These are phyloP conservation scores for Triadica sebifera DNA, from an alignment of 345 rosid genomes.

Conservation along the genomic window DNA sequence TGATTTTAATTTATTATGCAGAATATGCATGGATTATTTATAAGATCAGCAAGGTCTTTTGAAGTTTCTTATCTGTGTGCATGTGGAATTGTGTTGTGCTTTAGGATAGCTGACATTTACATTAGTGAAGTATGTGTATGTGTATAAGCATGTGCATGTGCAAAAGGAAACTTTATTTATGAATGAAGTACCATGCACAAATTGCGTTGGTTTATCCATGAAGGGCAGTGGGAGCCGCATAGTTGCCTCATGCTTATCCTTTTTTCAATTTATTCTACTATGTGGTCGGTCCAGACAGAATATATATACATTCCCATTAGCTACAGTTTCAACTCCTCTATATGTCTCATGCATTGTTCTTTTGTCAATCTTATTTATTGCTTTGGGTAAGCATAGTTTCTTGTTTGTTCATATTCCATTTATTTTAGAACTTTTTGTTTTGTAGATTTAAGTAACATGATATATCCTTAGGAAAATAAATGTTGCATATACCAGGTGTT, in stretches of 20 bases:
- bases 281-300: not conserved
- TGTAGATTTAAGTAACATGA: not conserved
- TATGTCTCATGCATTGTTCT: not conserved
- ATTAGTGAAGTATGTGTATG: not conserved
- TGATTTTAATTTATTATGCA: not conserved
- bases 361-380: not conserved
- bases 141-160: not conserved
- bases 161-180: not conserved
- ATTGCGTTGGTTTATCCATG: not conserved
- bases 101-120: not conserved
- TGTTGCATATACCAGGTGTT: not conserved
- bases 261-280: not conserved
- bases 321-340: not conserved
- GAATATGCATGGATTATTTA: not conserved
- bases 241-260: not conserved
- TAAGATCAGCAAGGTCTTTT: not conserved
- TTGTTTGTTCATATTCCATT: not conserved
- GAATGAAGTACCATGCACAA: not conserved
- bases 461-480: too few species aligned
- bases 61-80: not conserved
- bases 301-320: not conserved
- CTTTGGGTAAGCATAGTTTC: not conserved
- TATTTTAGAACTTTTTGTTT: not conserved
- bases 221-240: not conserved
- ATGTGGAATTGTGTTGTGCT: not conserved